Base-by-base conservation (phyloP, 164 flowering plant species). In the Protea cynaroides region DNA sequence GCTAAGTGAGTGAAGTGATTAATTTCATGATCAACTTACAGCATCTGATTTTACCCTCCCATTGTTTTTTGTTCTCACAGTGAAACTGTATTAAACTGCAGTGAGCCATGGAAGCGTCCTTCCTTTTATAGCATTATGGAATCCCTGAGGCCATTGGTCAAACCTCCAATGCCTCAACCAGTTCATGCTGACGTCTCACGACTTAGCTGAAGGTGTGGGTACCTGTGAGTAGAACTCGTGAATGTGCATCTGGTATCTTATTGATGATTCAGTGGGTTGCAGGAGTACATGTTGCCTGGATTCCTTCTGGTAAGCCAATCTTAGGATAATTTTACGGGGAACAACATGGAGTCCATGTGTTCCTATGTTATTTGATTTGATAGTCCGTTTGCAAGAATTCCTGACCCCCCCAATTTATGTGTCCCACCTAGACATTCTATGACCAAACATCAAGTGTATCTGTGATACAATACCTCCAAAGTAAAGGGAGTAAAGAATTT, bases 61-160 rank as follows among this genome's bases (percentile, higher is more conserved):
- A 9, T 9, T 4, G n/a, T 49, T 14, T 18, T 49, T 49, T 4
- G 7, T 55, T 37, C 50, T 64, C 50, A 44, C 21, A 4, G 59
- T 36, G 10, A 19, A 56, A 22, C 23, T 10, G 24, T 56, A 19
- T 58, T 49, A 18, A 13, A 58, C 40, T 81, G 77, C 88, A 91
- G 97, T 67, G 94, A 91, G 58, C 86, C 97, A 6, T 84, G 90
- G 93, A 83, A 81, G 61, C 87, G 96, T 8, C 96, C 97, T 21
- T 87, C 96, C 36, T 91, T 91, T 66, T 65, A 81, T 49, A 78
- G 62, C 61, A 80, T 91, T 68, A 86, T 91, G 97, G 92, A 86
- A 47, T 65, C 76, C 23, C 70, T 91, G 81, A 84, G 69, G 69
- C 73, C 84, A 18, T 58, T 89, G 74, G 81, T 82, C 36, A 87